Evolutionary conservation across 768 basidiomycete genomes (phyloP), one percentile per base, ranked within the genome.

Genomic region (Phaffia tasmanica): DNA sequence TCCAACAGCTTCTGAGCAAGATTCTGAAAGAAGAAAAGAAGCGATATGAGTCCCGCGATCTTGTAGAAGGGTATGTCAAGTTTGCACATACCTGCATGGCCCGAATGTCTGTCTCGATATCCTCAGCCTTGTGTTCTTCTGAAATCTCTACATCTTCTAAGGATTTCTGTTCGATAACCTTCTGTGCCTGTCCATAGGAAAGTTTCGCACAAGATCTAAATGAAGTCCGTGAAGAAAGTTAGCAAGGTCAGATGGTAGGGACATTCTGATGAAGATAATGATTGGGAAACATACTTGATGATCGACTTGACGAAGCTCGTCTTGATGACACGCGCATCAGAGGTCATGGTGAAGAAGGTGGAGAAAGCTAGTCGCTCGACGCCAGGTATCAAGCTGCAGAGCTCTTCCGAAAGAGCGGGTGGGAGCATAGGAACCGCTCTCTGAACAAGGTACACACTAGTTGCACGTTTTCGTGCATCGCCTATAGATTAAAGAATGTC

Each of bases 371-470:
- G 83, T 61, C 93, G 86, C 64, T 99, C 95, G 68, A 84, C 81
- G 14, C 86, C 87, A 6, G 92, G 91, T 66, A 84, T 81, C 64
- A 99, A 82, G 77, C 89, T 94, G 79, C 95, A 99, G 18, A 93
- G 81, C 72, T 92, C 85, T 76, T 97, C 93, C 73, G 86, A 88
- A 54, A 99, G 79, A n/a, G 86, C 81, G 30, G 91, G 90, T 1
- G 95, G 95, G 11, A 99, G 80, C 95, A 99, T 99, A 1, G 94
- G 93, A 16, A 97, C 94, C 25, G 87, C 85, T 63, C 94, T 85
- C 76, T 99, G 95, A 30, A 98, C 85, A 54, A 99, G 86, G 74
- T 98, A 97, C 57, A 99, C 95, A 72, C 88, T 92, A 55, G 75
- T 75, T 30, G 93, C 95, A 67, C 93, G 83, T 78, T 98, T 98